Base-by-base conservation (phyloP, 176 grass and related monocot species). In the Saccharum officinarum region DNA sequence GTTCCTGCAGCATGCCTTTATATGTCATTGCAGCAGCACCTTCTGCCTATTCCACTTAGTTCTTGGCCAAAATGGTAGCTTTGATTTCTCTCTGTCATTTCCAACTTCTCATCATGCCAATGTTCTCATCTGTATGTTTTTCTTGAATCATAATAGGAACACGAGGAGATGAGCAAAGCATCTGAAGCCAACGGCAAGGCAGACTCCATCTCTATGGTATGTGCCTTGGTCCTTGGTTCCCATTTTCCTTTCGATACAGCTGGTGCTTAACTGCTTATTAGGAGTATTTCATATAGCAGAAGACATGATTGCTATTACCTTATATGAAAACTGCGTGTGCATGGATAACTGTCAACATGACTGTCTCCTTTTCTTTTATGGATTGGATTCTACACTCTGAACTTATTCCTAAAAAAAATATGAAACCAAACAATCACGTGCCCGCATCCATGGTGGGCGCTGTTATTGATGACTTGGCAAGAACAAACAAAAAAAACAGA, bases 141-240 rank as follows among this genome's bases (percentile, higher is more conserved):
- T 69, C 16, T 31, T 82, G 39, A 85, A 85, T 85, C 14, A 71
- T 61, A 11, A 69, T 69, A 87, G 89, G 68, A 83, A 40, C 10
- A 80, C 46, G 80, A 90, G 84, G 80, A 90, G 80, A 73, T 61
- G 68, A 75, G 84, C 68, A 87, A 60, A 83, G 89, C 83, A n/a
- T 68, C 84, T 68, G 80, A 86, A 79, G 46, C 67, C 47, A 87
- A 72, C 1, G 60, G 55, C 36, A 83, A 81, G 85, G 5, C 73
- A 13, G 67, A 90, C 28, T 67, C 74, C 60, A 75, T 39, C 28
- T 73, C 80, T 46, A 79, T 63, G 88, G 88, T 90, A 90, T 86
- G 15, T 77, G 45, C 52, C 67, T 47, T 59, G 49, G 12, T 73
- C 23, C 26, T 44, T 55, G 25, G 18, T 36, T 66, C 25, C 22